Percentiles rank a stretch among this genome's conserved stretches.
Evolutionary conservation across 495 filamentous ascomycete genomes (phyloP).

Genomic region (Podospora tetraspora): DNA sequence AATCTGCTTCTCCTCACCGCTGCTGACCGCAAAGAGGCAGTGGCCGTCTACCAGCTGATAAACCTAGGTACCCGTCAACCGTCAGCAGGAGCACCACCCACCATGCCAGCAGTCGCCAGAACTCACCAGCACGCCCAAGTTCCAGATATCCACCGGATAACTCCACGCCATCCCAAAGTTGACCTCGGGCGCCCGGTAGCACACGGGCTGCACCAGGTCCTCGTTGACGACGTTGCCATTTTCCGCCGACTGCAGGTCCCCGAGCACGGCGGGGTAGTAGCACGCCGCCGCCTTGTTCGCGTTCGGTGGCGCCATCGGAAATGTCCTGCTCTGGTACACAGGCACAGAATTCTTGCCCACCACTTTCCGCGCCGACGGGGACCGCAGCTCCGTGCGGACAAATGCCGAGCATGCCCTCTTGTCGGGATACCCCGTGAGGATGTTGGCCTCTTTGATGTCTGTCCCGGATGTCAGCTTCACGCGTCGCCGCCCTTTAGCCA

Average conservation of each 20-base stretch:
- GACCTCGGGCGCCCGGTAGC: not conserved
- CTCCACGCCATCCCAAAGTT: not conserved
- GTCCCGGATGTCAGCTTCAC: not conserved
- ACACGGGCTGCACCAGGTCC: not conserved
- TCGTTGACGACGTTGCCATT: not conserved
- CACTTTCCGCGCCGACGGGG: not conserved
- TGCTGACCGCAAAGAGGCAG: not conserved
- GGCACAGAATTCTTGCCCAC: not conserved
- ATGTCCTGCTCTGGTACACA: not conserved
- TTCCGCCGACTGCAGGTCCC: not conserved
- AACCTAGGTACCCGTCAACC: too few relatives aligned
- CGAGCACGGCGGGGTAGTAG: not conserved
- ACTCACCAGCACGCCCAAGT: not conserved
- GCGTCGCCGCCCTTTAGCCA: too few relatives aligned
- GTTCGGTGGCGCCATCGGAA: not conserved
- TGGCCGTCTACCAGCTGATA: not conserved
- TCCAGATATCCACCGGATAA: not conserved
- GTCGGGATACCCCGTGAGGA: not conserved
- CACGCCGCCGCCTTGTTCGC: not conserved
- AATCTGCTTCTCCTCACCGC: not conserved
- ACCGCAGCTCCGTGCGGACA: not conserved
- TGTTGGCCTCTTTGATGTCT: not conserved
- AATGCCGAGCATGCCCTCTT: not conserved
- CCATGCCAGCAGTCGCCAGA: too few relatives aligned
- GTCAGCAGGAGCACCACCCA: not conserved